These are phyloP conservation scores for Fraxinus albicans DNA, from an alignment of 305 asterid species.

Conservation along the genomic window DNA sequence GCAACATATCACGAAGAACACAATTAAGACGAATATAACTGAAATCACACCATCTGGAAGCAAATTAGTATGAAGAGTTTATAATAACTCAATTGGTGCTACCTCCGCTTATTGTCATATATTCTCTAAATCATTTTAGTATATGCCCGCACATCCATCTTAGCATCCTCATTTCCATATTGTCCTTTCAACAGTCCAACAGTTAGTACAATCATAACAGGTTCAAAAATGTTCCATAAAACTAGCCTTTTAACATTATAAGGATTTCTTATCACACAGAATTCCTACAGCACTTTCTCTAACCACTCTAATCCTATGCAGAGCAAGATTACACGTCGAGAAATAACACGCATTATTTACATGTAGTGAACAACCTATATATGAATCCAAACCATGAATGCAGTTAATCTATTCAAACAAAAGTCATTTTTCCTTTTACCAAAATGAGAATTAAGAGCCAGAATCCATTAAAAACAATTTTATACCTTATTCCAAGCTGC, in stretches of 20 bases:
- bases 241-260: neutral
- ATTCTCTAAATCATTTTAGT: neutral
- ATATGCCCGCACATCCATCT: neutral
- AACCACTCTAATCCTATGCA: neutral
- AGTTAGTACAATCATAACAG: neutral
- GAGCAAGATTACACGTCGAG: neutral
- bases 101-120: neutral
- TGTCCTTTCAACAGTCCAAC: neutral
- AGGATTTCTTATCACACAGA: neutral
- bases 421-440: neutral
- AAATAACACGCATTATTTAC: neutral
- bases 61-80: neutral
- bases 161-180: neutral
- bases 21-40: neutral
- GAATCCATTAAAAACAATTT: slow-evolving; percentile 2
- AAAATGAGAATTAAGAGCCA: neutral
- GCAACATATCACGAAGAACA: slow-evolving; percentile 5
- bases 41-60: neutral
- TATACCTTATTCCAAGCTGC: slow-evolving; percentile 94
- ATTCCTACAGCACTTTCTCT: neutral
- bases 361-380: neutral
- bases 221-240: neutral
- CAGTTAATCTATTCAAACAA: neutral
- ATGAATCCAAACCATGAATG: neutral
- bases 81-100: neutral